Conservation (phyloP, 2,329 filamentous ascomycete genomes). For the Colletotrichum higginsianum region DNA sequence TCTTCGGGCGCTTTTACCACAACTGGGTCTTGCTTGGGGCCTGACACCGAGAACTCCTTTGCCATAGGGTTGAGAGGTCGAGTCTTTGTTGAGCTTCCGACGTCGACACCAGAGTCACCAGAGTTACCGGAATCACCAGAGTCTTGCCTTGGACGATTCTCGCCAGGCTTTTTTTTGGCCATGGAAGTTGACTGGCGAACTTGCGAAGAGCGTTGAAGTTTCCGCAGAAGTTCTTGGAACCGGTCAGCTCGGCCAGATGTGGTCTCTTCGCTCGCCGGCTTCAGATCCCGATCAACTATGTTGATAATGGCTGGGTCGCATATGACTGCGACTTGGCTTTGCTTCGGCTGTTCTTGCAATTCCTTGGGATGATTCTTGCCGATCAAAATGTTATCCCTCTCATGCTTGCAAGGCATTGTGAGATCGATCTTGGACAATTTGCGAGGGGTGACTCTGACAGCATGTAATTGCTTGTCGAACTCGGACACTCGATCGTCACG, state of each 20-base stretch:
- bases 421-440: constrained; percentile 32
- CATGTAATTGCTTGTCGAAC: constrained; percentile 22
- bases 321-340: constrained; percentile 13
- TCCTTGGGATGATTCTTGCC: background rate
- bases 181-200: background rate
- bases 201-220: constrained; percentile 18
- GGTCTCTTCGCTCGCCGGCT: background rate
- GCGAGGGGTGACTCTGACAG: constrained; percentile 18
- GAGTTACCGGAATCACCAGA: constrained; percentile 23
- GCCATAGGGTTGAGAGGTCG: constrained; percentile 36
- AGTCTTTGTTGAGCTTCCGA: constrained; percentile 20
- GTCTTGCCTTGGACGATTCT: constrained; percentile 13
- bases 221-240: constrained; percentile 34
- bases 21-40: constrained; percentile 10
- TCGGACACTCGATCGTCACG: constrained; percentile 6
- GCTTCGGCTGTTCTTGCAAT: background rate
- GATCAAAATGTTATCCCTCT: background rate
- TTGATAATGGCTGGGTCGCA: constrained; percentile 28
- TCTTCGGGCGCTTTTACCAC: constrained; percentile 24
- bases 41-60: constrained; percentile 29
- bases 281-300: background rate
- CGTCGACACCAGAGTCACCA: constrained; percentile 23
- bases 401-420: background rate
- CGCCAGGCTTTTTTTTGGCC: background rate
- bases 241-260: background rate